Evolutionary conservation across 805 yeast species (phyloP).

Genomic region (Lachancea dasiensis): DNA sequence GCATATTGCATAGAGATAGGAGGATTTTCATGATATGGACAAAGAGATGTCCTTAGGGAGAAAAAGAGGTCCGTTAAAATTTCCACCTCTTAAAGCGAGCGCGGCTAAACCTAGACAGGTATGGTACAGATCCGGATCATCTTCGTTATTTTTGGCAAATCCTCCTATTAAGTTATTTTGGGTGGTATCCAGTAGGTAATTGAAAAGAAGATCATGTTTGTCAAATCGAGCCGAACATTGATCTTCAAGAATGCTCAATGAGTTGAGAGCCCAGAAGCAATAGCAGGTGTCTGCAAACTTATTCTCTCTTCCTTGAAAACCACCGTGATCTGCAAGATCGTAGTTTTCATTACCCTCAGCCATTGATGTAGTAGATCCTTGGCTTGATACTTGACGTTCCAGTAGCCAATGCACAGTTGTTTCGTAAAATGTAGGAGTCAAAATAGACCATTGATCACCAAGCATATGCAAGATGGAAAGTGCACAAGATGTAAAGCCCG

Average conservation of each 20-base stretch:
- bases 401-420: constrained; percentile 53
- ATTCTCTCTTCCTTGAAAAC: constrained; percentile 82
- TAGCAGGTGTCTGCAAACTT: constrained; percentile 85
- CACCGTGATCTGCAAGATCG: constrained; percentile 57
- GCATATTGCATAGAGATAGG: no score
- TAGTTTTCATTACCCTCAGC: constrained; percentile 30
- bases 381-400: constrained; percentile 47
- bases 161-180: constrained; percentile 71
- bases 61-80: constrained; percentile 28
- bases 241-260: constrained; percentile 41
- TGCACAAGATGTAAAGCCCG: constrained; percentile 85
- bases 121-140: constrained; percentile 68
- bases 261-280: constrained; percentile 72
- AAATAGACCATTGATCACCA: constrained; percentile 2
- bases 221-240: constrained; percentile 6
- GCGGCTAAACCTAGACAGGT: constrained; percentile 56
- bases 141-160: constrained; percentile 58
- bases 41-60: constrained; percentile 18
- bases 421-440: constrained; percentile 24
- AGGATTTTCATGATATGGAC: no score
- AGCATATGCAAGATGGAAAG: constrained; percentile 43
- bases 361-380: constrained; percentile 18
- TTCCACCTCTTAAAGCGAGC: constrained; percentile 35
- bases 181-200: constrained; percentile 47
- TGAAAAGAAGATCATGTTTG: background rate